Conservation (phyloP, 352 stramenopile genomes). For the Globisporangium barbulae region DNA sequence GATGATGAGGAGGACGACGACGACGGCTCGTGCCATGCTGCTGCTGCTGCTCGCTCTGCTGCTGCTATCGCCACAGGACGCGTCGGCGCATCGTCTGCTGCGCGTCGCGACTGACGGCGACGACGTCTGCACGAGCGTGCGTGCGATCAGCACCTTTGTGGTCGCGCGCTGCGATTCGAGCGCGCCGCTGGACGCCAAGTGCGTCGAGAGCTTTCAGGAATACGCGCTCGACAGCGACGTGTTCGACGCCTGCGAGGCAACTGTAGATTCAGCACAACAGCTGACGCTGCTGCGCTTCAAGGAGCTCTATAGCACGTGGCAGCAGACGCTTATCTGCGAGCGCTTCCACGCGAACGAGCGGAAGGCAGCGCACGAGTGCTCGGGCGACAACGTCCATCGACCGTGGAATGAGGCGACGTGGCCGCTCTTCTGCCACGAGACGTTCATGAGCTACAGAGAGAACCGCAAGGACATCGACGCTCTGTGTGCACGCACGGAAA, state of each 20-base stretch:
- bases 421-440: slow-evolving; percentile 57
- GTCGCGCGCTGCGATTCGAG: slow-evolving; percentile 28
- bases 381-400: slow-evolving; percentile 30
- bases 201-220: slow-evolving; percentile 47
- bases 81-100: neutral
- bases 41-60: neutral
- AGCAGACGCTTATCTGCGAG: slow-evolving; percentile 41
- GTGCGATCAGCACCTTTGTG: slow-evolving; percentile 40
- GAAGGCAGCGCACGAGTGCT: slow-evolving; percentile 43
- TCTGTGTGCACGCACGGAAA: slow-evolving; percentile 34
- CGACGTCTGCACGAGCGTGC: slow-evolving; percentile 38
- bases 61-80: neutral
- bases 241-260: slow-evolving; percentile 35
- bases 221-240: slow-evolving; percentile 39
- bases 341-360: slow-evolving; percentile 50
- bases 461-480: slow-evolving; percentile 43
- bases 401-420: slow-evolving; percentile 44
- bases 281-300: slow-evolving; percentile 25
- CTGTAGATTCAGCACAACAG: slow-evolving; percentile 4
- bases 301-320: slow-evolving; percentile 41
- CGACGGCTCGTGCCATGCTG: neutral
- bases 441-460: slow-evolving; percentile 47
- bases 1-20: neutral
- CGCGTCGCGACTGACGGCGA: neutral
- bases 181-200: slow-evolving; percentile 20